Base-by-base conservation (phyloP, 2,329 filamentous ascomycete genomes). In the Stachybotrys chartarum region DNA sequence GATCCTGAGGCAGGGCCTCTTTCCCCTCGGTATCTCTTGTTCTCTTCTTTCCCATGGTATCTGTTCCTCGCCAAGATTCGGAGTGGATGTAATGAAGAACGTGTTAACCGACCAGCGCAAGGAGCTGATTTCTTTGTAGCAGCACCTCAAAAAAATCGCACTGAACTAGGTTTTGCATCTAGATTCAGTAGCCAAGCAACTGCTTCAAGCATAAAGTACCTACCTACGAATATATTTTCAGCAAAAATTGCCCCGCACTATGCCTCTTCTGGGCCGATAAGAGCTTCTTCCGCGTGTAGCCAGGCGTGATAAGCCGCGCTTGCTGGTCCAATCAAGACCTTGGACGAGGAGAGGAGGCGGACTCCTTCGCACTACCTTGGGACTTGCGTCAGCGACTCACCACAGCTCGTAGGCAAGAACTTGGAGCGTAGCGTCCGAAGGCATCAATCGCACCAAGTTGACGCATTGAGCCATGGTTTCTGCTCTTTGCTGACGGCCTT, bases 11-110 rank as follows among this genome's bases (percentile, higher is more conserved):
- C 14, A 77, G 65, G 55, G 70, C 70, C 55, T 76, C 70, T 63
- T 73, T 70, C 52, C 68, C 73, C 52, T 78, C 74, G 44, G 67
- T 66, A 60, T 80, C 78, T 68, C 78, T 74, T 58, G 74, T 69
- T 56, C 78, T 68, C 66, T 80, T 81, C 63, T 78, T 79, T 49
- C 76, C 76, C 78, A 80, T 79, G 56, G 11, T 67, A 57, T 58
- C 45, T 35, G 11, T 42, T 42, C 35, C 24, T 24, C 7, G 45
- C 3, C 10, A n/a, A 47, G 6, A 14, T 17, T 12, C 17, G 18
- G 45, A 3, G 45, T 47, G 45, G 17, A 14, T 24, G 45, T 10
- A 47, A 47, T 12, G 45, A 14, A n/a, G 17, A 12, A 47, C 10
- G 18, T 47, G 10, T 47, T 24, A 4, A 24, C 24, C 4, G 24